phyloP scores from a whole-genome alignment of 2,329 filamentous ascomycete genomes.

The Phyllosticta ampelicida region DNA sequence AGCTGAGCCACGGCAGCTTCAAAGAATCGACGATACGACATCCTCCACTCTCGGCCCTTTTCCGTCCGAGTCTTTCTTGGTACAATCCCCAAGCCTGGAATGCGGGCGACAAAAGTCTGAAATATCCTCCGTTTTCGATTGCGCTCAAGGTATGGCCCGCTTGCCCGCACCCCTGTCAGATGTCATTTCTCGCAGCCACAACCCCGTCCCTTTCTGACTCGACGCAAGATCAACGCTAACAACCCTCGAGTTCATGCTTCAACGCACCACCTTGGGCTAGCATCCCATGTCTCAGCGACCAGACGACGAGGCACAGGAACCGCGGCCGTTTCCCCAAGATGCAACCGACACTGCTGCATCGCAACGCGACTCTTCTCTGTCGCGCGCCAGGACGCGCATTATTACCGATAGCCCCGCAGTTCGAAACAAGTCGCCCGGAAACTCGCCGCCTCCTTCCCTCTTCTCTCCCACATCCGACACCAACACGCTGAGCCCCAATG shows the following conservation, averaged over 20 bases:
- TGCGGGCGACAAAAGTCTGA: background rate
- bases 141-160: conserved; percentile 1
- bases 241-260: background rate
- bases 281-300: conserved; percentile 6
- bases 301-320: background rate
- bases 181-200: conserved; percentile 5
- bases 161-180: conserved; percentile 4
- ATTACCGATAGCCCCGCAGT: conserved; percentile 6
- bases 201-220: background rate
- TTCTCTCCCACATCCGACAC: conserved; percentile 16
- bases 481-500: conserved; percentile 28
- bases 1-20: background rate
- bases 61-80: background rate
- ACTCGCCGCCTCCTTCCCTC: conserved; percentile 1
- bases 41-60: background rate
- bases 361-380: background rate
- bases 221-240: background rate
- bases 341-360: background rate
- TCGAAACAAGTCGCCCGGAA: background rate
- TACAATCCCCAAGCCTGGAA: background rate
- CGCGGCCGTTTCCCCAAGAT: background rate
- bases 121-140: background rate
- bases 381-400: conserved; percentile 3
- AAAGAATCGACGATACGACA: conserved; percentile 3
- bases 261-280: conserved; percentile 3